Conservation (phyloP, 345 rosid species). For the Pistacia integerrima region DNA sequence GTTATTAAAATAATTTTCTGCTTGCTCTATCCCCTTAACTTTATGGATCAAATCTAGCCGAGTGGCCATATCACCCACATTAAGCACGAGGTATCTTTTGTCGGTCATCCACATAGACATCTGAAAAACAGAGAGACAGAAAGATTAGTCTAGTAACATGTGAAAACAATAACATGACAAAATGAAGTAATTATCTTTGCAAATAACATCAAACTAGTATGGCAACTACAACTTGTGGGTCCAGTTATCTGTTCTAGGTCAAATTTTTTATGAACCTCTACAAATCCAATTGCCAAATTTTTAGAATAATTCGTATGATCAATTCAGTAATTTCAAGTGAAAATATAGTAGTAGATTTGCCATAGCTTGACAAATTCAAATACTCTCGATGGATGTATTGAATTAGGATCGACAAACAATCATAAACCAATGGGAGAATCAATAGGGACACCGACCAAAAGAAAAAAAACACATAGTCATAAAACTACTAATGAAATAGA, state of each 20-base stretch:
- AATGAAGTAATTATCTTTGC: too few relatives aligned
- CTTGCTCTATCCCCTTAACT: slow-evolving; percentile 39
- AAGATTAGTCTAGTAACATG: too few relatives aligned
- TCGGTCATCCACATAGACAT: slow-evolving; percentile 32
- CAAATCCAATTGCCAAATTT: neutral
- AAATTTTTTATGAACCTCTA: slow-evolving; percentile 6
- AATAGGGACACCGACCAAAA: too few relatives aligned
- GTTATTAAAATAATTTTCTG: slow-evolving; percentile 34
- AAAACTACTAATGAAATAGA: too few relatives aligned
- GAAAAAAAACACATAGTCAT: too few relatives aligned
- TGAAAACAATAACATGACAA: too few relatives aligned
- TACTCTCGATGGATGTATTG: neutral
- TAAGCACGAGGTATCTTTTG: slow-evolving; percentile 18
- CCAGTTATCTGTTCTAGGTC: too few relatives aligned
- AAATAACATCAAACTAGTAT: too few relatives aligned
- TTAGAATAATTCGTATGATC: neutral
- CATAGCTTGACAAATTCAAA: neutral
- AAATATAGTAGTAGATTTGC: neutral
- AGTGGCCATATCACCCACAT: slow-evolving; percentile 27
- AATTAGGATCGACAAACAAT: neutral
- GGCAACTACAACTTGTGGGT: too few relatives aligned
- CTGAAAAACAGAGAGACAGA: too few relatives aligned
- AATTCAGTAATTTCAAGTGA: neutral
- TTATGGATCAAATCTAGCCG: slow-evolving; percentile 43
- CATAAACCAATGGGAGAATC: too few relatives aligned